Evolutionary conservation across 108 stramenopile genomes (phyloP), one percentile per base, ranked within the genome.

Genomic region (Fragilaria radians): DNA sequence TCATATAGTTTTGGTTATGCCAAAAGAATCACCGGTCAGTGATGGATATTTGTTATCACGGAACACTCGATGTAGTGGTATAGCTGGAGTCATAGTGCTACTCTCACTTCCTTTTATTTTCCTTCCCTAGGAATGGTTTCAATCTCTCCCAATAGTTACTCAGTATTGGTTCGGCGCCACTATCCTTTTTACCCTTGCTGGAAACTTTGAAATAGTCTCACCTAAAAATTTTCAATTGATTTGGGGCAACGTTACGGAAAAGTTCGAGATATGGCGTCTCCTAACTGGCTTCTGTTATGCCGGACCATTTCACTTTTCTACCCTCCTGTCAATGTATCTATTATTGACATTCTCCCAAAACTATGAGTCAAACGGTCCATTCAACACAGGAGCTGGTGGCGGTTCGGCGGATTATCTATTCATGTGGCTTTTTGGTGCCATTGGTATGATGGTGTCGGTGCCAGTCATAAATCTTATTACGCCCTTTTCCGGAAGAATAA

Each of bases 361-460:
- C 60, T 89, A 93, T 68, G 91, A 93, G 58, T 48, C 53, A 49
- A 85, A 82, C 21, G 79, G 76, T 46, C 88, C 91, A 4, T 89
- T 85, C 81, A 92, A 95, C 67, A 95, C 90, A 17, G 94, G 94
- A 18, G 94, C 79, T 0, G 87, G 87, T 36, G 74, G 71, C 25
- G 74, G 74, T 11, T 63, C 69, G 4, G 73, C 78, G 3, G 78
- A 79, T 34, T 78, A 76, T 48, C 71, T 59, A 1, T 84, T 82
- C 62, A 78, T 79, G 54, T 28, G 85, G 48, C 50, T 89, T 61
- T 73, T 93, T 45, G 88, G 80, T 1, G 70, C 57, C 34, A 55
- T 63, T 7, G 45, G 52, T 17, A 77, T 82, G 24, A 51, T 93
- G 25, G 45, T 77, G n/a, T 74, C 88, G 2, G 85, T 74, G 46